phyloP scores from a whole-genome alignment of 2,329 filamentous ascomycete species.

The Paraphoma sp. region DNA sequence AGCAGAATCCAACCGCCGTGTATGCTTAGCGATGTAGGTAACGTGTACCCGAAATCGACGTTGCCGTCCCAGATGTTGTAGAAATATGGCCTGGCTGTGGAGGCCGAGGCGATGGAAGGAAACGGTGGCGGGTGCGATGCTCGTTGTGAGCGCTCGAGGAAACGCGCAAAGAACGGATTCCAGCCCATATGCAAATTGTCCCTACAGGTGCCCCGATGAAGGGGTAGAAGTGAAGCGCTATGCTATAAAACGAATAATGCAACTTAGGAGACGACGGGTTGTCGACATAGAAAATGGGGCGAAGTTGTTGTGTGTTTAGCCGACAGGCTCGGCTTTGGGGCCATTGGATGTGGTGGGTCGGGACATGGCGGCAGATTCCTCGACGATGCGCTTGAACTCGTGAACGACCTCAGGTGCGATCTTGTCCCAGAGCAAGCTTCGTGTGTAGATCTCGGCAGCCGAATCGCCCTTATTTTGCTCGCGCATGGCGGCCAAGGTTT shows the following conservation, averaged over 20 bases:
- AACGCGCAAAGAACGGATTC: conserved; percentile 27
- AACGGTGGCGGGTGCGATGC: conserved; percentile 30
- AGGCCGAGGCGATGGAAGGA: conserved; percentile 26
- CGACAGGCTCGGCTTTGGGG: conserved; percentile 38
- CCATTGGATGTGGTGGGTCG: conserved; percentile 43
- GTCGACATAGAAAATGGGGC: conserved; percentile 30
- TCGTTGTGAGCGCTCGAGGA: conserved; percentile 22
- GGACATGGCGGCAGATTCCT: conserved; percentile 65
- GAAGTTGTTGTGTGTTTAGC: conserved; percentile 25
- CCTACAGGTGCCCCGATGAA: conserved; percentile 28
- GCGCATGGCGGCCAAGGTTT: conserved; percentile 82
- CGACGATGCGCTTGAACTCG: conserved; percentile 90
- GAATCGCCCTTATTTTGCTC: conserved; percentile 70
- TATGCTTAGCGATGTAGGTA: conserved; percentile 36
- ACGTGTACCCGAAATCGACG: conserved; percentile 31
- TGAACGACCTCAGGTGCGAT: conserved; percentile 90
- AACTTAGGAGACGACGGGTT: conserved; percentile 25
- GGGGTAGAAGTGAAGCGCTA: conserved; percentile 43
- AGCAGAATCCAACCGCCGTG: conserved; percentile 34
- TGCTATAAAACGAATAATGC: conserved; percentile 39
- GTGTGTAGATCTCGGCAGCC: conserved; percentile 88
- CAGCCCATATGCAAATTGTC: conserved; percentile 46
- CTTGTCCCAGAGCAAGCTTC: conserved; percentile 91
- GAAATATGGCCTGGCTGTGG: conserved; percentile 26
- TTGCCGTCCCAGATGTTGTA: conserved; percentile 41